Evolutionary conservation across 2,329 filamentous ascomycete genomes (phyloP).

Genomic region (Penicillium italicum): DNA sequence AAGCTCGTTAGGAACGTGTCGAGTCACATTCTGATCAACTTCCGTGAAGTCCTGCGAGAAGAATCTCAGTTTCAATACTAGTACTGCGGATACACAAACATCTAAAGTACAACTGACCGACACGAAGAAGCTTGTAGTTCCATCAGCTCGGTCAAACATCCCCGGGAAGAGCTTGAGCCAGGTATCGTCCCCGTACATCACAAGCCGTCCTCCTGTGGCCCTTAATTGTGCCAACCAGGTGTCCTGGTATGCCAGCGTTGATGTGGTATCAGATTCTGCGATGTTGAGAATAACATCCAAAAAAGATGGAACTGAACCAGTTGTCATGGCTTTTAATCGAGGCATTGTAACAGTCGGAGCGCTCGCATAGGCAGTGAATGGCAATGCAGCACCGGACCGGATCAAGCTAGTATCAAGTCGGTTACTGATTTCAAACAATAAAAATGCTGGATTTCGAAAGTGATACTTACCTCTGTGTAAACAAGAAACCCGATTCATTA

Average conservation of each 20-base stretch:
- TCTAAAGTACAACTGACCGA: constrained; percentile 60
- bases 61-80: constrained; percentile 13
- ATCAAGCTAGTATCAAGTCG: constrained; percentile 62
- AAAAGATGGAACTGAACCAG: constrained; percentile 96
- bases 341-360: constrained; percentile 98
- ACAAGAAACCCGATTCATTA: constrained; percentile 73
- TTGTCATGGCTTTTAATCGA: constrained; percentile 93
- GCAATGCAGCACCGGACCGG: constrained; percentile 74
- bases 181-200: constrained; percentile 97
- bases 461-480: constrained; percentile 70
- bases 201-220: constrained; percentile 68
- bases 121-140: constrained; percentile 97
- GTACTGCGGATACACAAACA: background rate
- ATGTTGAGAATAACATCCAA: constrained; percentile 96
- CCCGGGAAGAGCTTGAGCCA: constrained; percentile 95
- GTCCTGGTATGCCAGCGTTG: constrained; percentile 81
- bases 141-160: constrained; percentile 81
- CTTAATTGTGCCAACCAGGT: constrained; percentile 95
- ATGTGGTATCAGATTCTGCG: constrained; percentile 87
- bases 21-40: constrained; percentile 95
- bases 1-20: constrained; percentile 77
- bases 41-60: constrained; percentile 80
- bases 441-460: background rate
- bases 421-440: background rate
- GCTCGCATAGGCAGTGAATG: constrained; percentile 93